Base-by-base conservation (phyloP, 306 rosid species). In the Parietaria judaica region DNA sequence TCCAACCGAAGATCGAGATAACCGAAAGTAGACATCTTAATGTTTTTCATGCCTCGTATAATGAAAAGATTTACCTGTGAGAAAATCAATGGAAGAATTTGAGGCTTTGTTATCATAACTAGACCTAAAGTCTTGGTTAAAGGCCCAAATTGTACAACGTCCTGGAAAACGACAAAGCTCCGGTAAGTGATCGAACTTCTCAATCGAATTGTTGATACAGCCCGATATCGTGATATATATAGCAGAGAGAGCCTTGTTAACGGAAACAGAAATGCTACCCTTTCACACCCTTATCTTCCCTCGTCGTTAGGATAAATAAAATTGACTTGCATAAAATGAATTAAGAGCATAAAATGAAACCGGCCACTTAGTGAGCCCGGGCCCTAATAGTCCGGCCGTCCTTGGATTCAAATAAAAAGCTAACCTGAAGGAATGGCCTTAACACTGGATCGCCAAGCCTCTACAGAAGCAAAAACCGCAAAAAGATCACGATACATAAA, bases 371-470 rank as follows among this genome's bases (percentile, higher is more conserved):
- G 50, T 8, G 50, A 23, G 31, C 31, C 31, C 31, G 31, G 31
- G 31, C 31, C 31, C 31, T 1, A 23, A 23, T 23, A 23, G 31
- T 2, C 31, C 31, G 31, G 31, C 31, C 2, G 31, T 23, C 31
- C 31, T 23, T 23, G 31, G 31, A 23, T 13, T 46, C 8, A 49
- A 49, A 49, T 43, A 51, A 66, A 15, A 41, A 65, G 58, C 50
- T 60, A 58, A 85, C 97, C 96, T 88, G 98, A 64, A 92, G 95
- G 78, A 92, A 92, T 34, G 98, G 98, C 45, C 90, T 72, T 5
- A 88, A 84, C 53, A 86, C 96, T 7, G 94, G 96, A 86, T 92
- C 96, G 10, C 98, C 98, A 14, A 92, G 86, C 79, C 81, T 84
- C 98, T 92, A 79, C 51, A 67, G 52, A 66, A 65, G 41, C 0